Conservation (phyloP, 345 rosid genomes). For the Laguncularia racemosa region DNA sequence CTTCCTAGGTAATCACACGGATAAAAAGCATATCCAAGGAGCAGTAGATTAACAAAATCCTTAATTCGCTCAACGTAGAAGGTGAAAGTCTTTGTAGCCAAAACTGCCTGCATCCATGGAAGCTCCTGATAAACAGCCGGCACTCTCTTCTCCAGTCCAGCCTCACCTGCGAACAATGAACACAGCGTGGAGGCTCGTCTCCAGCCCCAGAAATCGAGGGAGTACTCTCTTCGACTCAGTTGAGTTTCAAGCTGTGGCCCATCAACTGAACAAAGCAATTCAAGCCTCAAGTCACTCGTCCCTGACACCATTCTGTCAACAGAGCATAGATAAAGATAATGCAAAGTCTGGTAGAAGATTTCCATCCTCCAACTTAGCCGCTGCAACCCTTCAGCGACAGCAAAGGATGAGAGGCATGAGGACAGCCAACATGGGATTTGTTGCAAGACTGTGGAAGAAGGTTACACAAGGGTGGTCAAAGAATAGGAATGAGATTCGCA, state of each 20-base stretch:
- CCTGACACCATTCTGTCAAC: constrained; percentile 17
- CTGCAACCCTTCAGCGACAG: background rate
- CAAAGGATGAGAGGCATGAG: constrained; percentile 1
- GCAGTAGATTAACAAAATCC: too few relatives aligned
- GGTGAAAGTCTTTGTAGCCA: too few relatives aligned
- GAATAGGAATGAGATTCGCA: constrained; percentile 6
- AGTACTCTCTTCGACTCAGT: constrained; percentile 39
- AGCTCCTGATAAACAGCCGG: background rate
- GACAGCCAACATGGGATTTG: constrained; percentile 13
- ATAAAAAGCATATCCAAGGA: background rate
- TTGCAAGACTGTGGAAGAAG: constrained; percentile 37
- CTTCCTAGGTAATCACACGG: constrained; percentile 5
- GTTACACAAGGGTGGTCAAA: constrained; percentile 22
- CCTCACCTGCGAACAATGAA: constrained; percentile 2
- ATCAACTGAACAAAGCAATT: constrained; percentile 41
- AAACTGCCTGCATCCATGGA: background rate
- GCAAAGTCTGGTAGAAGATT: constrained; percentile 12
- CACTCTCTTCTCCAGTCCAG: background rate
- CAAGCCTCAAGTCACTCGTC: constrained; percentile 15
- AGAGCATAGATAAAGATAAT: constrained; percentile 16
- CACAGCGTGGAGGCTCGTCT: constrained; percentile 16
- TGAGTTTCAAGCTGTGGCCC: constrained; percentile 34
- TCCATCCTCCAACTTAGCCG: background rate
- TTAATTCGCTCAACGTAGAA: too few relatives aligned
- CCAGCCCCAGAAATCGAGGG: constrained; percentile 8